phyloP scores from a whole-genome alignment of 2,329 filamentous ascomycete species.

The Pseudocercospora crystallina region DNA sequence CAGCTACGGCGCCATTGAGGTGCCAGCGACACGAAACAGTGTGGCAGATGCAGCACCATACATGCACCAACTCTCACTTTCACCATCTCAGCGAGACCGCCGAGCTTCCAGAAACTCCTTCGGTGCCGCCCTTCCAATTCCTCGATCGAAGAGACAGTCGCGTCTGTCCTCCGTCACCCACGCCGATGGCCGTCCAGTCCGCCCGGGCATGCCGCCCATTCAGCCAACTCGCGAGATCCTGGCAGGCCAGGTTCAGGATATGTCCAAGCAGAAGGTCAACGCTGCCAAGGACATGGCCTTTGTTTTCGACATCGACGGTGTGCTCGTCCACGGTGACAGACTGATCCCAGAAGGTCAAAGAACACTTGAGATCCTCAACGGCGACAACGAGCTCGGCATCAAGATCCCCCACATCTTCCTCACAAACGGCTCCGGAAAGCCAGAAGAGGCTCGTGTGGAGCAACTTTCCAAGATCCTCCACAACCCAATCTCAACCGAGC shows the following conservation, averaged over 20 bases:
- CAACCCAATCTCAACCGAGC: conserved; percentile 65
- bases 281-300: conserved; percentile 79
- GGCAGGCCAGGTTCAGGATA: conserved; percentile 68
- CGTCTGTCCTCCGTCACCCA: conserved; percentile 63
- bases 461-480: conserved; percentile 67
- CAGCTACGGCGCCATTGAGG: conserved; percentile 57
- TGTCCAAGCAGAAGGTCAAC: conserved; percentile 64
- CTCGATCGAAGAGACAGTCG: conserved; percentile 67
- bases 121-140: conserved; percentile 70
- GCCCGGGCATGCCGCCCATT: conserved; percentile 59
- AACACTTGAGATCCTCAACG: conserved; percentile 69
- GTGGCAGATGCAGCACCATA: conserved; percentile 67
- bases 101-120: conserved; percentile 74
- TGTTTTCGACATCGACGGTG: conserved; percentile 76
- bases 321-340: conserved; percentile 70
- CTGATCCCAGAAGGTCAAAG: conserved; percentile 67
- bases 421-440: conserved; percentile 73
- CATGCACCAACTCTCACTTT: conserved; percentile 71
- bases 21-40: conserved; percentile 67
- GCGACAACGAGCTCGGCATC: conserved; percentile 74
- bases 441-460: conserved; percentile 62
- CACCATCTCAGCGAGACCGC: conserved; percentile 67
- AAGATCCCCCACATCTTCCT: conserved; percentile 75
- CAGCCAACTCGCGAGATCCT: conserved; percentile 67
- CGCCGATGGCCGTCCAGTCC: conserved; percentile 45